phyloP scores from a whole-genome alignment of 257 asterid genomes.

The Lithospermum erythrorhizon region DNA sequence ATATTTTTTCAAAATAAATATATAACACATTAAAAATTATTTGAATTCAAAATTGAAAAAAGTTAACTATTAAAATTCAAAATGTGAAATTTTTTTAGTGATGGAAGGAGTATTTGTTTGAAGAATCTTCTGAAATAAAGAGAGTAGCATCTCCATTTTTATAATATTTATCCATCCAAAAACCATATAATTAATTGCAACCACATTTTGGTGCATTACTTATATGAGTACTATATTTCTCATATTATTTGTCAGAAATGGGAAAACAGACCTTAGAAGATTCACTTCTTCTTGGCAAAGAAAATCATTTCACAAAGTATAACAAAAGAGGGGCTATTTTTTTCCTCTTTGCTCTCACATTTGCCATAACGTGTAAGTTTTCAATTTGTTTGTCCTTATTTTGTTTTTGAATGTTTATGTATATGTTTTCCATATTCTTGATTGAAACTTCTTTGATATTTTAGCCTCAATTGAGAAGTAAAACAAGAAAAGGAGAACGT shows the following conservation, averaged over 20 bases:
- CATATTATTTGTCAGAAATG: background rate
- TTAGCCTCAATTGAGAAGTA: conserved; percentile 1
- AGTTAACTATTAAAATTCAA: too few species aligned
- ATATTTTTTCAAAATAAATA: too few species aligned
- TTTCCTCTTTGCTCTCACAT: background rate
- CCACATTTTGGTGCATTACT: background rate
- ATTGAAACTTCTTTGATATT: too few species aligned
- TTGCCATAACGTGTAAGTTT: background rate
- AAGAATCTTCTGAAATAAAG: too few species aligned
- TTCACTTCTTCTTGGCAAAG: background rate
- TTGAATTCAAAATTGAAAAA: too few species aligned
- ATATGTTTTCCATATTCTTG: background rate
- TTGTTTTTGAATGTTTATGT: background rate
- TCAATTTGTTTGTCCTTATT: background rate
- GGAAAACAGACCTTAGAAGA: background rate
- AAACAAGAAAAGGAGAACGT: too few species aligned
- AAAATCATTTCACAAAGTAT: background rate
- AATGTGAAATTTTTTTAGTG: too few species aligned
- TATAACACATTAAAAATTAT: too few species aligned
- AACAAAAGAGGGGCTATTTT: background rate
- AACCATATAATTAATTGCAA: too few species aligned
- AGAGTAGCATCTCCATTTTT: too few species aligned
- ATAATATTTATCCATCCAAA: too few species aligned
- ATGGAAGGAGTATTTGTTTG: too few species aligned
- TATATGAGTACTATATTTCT: background rate